A percentile compares a stretch with the other conserved stretches of the same genome.
Evolutionary conservation across 768 basidiomycete species (phyloP).

Genomic region (Naematelia aurantialba): DNA sequence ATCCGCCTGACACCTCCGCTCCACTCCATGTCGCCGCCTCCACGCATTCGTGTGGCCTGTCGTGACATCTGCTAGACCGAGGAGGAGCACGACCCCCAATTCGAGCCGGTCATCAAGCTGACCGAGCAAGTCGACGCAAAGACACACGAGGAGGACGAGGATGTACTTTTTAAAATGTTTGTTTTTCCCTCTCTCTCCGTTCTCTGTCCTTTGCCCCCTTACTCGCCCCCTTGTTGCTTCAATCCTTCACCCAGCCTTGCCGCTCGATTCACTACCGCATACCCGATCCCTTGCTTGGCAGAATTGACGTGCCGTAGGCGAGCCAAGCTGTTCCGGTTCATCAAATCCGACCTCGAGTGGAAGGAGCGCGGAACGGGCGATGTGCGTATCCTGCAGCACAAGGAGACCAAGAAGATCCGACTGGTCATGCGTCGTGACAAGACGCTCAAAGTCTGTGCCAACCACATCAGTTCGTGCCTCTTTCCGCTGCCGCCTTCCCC

Average conservation of each 20-base stretch:
- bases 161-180: constrained; percentile 91
- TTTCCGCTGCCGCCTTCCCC: neutral
- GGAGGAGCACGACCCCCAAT: constrained; percentile 83
- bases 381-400: constrained; percentile 85
- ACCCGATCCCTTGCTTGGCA: neutral
- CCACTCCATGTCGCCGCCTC: too few relatives aligned
- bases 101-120: constrained; percentile 94
- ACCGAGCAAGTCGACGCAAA: constrained; percentile 92
- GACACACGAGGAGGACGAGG: constrained; percentile 92
- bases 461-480: constrained; percentile 72
- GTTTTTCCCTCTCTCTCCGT: constrained; percentile 47
- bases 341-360: constrained; percentile 74
- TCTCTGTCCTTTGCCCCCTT: neutral
- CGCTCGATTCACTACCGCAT: neutral
- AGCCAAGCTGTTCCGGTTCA: constrained; percentile 96
- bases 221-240: too few relatives aligned
- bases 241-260: neutral
- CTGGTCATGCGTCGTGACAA: constrained; percentile 99
- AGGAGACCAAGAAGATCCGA: constrained; percentile 82
- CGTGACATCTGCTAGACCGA: constrained; percentile 39
- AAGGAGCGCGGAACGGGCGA: constrained; percentile 98
- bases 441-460: constrained; percentile 98
- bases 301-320: constrained; percentile 59
- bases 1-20: neutral
- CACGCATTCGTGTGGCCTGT: neutral